Conservation (phyloP, 768 basidiomycete genomes). For the Podaxis pistillaris region DNA sequence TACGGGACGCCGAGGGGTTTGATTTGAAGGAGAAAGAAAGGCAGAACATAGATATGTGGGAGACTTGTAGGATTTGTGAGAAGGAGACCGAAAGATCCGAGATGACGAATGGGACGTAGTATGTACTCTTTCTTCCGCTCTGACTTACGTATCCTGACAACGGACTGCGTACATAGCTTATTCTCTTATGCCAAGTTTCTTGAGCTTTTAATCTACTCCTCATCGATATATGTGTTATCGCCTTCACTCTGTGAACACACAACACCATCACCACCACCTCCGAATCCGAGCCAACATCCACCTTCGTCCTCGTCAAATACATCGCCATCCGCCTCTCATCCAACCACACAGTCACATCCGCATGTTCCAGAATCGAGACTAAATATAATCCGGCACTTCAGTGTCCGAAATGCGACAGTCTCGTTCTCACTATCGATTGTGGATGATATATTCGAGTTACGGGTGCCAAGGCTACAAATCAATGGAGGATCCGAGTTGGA, state of each 20-base stretch:
- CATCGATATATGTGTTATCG: conserved; percentile 29
- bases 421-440: conserved; percentile 45
- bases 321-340: not conserved
- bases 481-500: conserved; percentile 24
- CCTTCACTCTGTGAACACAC: conserved; percentile 51
- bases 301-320: not conserved
- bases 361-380: conserved; percentile 29
- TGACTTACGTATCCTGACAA: not conserved
- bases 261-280: conserved; percentile 25
- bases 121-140: conserved; percentile 25
- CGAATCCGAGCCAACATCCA: not conserved
- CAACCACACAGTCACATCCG: not conserved
- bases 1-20: conserved; percentile 15
- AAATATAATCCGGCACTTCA: conserved; percentile 44
- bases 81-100: conserved; percentile 28
- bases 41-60: conserved; percentile 39
- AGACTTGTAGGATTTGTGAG: conserved; percentile 48
- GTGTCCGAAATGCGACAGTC: conserved; percentile 28
- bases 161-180: conserved; percentile 32
- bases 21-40: conserved; percentile 12
- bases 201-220: conserved; percentile 51
- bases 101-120: conserved; percentile 55
- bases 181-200: conserved; percentile 58
- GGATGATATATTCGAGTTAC: conserved; percentile 60
- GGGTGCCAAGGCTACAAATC: conserved; percentile 61